Base-by-base conservation (phyloP, 208 protist species). In the Leishmania tarentolae region DNA sequence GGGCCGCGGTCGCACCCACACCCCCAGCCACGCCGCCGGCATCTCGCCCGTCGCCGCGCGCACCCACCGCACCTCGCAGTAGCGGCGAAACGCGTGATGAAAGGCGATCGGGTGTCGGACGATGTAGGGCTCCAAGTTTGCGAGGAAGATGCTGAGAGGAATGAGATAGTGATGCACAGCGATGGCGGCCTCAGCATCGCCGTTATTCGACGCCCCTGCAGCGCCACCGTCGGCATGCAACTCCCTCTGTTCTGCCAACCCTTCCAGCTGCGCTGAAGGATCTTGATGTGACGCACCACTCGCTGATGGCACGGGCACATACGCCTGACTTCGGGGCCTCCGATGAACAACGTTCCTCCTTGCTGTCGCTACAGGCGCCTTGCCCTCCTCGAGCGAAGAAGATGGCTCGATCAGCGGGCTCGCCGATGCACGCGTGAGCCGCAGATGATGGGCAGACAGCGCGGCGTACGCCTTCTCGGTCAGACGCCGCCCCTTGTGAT, bases 41-140 rank as follows among this genome's bases (percentile, higher is more conserved):
- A 83, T 21, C n/a, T 87, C 81, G n/a, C 80, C 80, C 17, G 37
- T 28, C 35, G 21, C 47, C 63, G 59, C 73, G 65, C 79, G 53
- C 73, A 91, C 85, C 85, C 87, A 91, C 24, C 85, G 57, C 81
- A 87, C 80, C 74, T 85, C 83, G 52, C 84, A 88, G 75, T 78
- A 84, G 24, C 79, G 66, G 71, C 84, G 82, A 8, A 91, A 73
- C 24, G 84, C 59, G 44, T 50, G 53, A 65, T 81, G 80, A 69
- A 88, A 83, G 24, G 84, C 84, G 42, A 68, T 68, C 17, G 83
- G 79, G 73, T 86, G 76, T 35, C 81, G 79, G 4, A 78, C 52
- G 13, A 86, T 75, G 65, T 81, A 82, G 21, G 56, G 57, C 80
- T 91, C 85, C 2, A 88, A 69, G 63, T 81, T 76, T 2, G 78